Evolutionary conservation across 139 green algal genomes (phyloP), one percentile per base, ranked within the genome.

Genomic region (Zygnema cylindricum): DNA sequence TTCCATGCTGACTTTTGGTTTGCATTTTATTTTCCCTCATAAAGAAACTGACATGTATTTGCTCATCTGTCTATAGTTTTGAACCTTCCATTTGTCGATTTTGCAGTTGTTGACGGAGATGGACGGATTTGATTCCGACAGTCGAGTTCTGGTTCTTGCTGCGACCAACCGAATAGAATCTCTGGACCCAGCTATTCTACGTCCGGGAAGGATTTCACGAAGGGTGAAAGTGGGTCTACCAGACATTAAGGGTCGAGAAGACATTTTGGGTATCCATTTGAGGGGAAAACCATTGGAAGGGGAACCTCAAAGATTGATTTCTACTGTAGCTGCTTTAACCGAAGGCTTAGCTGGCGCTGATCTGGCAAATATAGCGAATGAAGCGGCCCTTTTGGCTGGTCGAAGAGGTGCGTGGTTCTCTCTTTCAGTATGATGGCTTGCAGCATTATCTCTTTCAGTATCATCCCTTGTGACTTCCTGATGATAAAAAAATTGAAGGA

Each of bases 281-380:
- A 69, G 82, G 7, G 69, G 73, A 3, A 49, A 92, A 69, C 33
- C 21, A 2, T 49, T 91, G 43, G 69, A 57, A 3, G 86, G 77
- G 42, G 55, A 87, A 11, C 43, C 33, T 21, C 75, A 88, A 41
- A 43, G 75, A 23, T 82, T 89, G 76, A 41, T 43, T 30, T 76
- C 42, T 21, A 38, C 86, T 30, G 86, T 99, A 63, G 96, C 97
- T 2, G 91, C 95, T 86, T 93, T 96, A 77, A 98, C 97, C 1
- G 96, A 96, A n/a, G 97, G 97, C 41, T 98, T 98, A 92, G 78
- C 86, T 77, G 96, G 98, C 69, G 98, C 98, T 88, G 98, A 99
- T 92, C 93, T 99, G 77, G 94, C 96, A 88, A 99, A 99, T 94
- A 93, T 99, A 90, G 93, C 99, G 82, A 99, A 99, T 91, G 98